phyloP scores from a whole-genome alignment of 192 early-diverging fungal species.

The Glomus cerebriforme region DNA sequence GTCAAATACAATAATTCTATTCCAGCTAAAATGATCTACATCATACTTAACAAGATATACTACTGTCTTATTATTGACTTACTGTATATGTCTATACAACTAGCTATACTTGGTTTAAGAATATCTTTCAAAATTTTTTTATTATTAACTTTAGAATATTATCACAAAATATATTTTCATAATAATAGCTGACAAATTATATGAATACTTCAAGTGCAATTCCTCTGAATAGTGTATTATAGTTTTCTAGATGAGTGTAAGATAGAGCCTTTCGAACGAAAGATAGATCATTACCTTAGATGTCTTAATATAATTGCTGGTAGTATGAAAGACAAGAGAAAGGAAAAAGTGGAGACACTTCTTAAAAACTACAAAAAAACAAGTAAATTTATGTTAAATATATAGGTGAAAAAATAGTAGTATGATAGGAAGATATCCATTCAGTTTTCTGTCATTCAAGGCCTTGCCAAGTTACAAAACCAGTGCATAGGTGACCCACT shows the following conservation, averaged over 20 bases:
- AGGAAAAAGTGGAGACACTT: background rate
- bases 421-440: too few species aligned
- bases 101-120: too few species aligned
- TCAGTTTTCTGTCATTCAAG: too few species aligned
- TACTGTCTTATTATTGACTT: too few species aligned
- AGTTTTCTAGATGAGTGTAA: background rate
- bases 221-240: constrained; percentile 1
- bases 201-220: constrained; percentile 1
- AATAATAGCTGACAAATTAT: background rate
- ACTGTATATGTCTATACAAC: too few species aligned
- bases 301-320: background rate
- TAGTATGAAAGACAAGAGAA: background rate
- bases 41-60: too few species aligned
- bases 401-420: constrained; percentile 1
- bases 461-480: too few species aligned
- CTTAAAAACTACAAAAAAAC: background rate
- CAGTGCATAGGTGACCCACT: background rate
- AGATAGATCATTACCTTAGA: background rate
- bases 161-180: too few species aligned
- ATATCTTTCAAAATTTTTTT: too few species aligned
- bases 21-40: too few species aligned
- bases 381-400: background rate
- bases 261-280: background rate
- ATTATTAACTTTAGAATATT: too few species aligned
- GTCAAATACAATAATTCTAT: too few species aligned